phyloP scores from a whole-genome alignment of 2,329 filamentous ascomycete species.

The Epichloe gansuensis region DNA sequence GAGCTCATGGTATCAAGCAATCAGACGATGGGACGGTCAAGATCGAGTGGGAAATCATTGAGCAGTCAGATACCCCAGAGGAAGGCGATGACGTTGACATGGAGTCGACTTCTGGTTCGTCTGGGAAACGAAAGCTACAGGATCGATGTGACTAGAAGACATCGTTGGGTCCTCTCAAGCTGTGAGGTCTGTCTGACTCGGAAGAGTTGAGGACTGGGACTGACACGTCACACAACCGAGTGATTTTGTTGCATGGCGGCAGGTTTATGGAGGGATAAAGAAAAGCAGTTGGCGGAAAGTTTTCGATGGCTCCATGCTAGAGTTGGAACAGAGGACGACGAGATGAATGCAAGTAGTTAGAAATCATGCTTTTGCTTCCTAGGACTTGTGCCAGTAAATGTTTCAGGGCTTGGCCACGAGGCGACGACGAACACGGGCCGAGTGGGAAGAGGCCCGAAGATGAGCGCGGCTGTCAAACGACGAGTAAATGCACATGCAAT shows the following conservation, averaged over 20 bases:
- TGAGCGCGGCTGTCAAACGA: background rate
- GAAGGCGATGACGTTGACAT: constrained; percentile 25
- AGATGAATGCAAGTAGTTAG: background rate
- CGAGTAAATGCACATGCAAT: too few relatives aligned
- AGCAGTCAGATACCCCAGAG: constrained; percentile 44
- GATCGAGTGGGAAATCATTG: constrained; percentile 75
- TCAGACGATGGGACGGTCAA: constrained; percentile 52
- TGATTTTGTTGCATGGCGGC: background rate
- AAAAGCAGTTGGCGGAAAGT: background rate
- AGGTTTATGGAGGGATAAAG: background rate
- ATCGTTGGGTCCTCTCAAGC: background rate
- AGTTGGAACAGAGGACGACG: background rate
- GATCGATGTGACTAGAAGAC: constrained; percentile 23
- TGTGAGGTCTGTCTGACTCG: background rate
- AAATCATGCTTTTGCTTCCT: background rate
- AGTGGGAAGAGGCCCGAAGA: background rate
- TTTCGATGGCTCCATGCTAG: background rate
- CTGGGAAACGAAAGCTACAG: constrained; percentile 41
- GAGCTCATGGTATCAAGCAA: constrained; percentile 39
- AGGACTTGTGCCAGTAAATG: too few relatives aligned
- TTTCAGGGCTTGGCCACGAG: background rate
- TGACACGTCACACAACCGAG: background rate
- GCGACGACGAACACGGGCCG: background rate
- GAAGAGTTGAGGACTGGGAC: too few relatives aligned
- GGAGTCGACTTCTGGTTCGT: constrained; percentile 17